Base-by-base conservation (phyloP, 148 eudicot species). In the Vaccinium darrowii region DNA sequence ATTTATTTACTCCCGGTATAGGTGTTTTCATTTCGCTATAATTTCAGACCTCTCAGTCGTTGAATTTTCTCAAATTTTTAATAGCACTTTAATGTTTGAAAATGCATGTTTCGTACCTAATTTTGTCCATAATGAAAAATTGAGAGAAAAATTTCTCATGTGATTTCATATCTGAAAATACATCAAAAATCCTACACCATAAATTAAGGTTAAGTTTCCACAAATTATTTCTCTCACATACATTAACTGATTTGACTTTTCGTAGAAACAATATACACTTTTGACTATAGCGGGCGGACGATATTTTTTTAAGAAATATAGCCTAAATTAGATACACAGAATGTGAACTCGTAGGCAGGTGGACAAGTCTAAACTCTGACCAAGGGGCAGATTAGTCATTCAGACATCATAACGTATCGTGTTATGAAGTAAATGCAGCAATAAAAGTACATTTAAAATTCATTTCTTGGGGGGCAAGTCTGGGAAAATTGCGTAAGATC, bases 381-480 rank as follows among this genome's bases (percentile, higher is more conserved):
- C 30, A 21, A 76, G 80, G 57, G 57, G 18, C 33, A 76, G 6
- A n/a, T 7, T 49, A 50, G 16, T 76, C n/a, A 76, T 76, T 76
- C 57, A n/a, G 5, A 50, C 18, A 73, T 33, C n/a, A 73, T 36
- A 3, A 73, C 7, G 7, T 73, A 36, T 73, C 39, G 0, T 3
- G 2, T 15, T 12, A 7, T 2, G 33, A 16, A 33, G 43, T 72
- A 30, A 72, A 72, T 33, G 47, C 50, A 33, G 18, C 3, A 72
- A 4, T 33, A 71, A 71, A 71, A 71, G 47, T 71, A 69, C 0
- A 10, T 71, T 71, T 71, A n/a, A 72, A 72, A 30, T 14, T 73
- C 16, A 6, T 73, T 75, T 50, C 80, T 51, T 76, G 80, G 57
- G 18, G 80, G 15, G 36, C 80, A 76, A 76, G 80, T 50, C 23